These are phyloP conservation scores for Wickerhamomyces subpelliculosus DNA, from an alignment of 805 yeast species.

Conservation along the genomic window DNA sequence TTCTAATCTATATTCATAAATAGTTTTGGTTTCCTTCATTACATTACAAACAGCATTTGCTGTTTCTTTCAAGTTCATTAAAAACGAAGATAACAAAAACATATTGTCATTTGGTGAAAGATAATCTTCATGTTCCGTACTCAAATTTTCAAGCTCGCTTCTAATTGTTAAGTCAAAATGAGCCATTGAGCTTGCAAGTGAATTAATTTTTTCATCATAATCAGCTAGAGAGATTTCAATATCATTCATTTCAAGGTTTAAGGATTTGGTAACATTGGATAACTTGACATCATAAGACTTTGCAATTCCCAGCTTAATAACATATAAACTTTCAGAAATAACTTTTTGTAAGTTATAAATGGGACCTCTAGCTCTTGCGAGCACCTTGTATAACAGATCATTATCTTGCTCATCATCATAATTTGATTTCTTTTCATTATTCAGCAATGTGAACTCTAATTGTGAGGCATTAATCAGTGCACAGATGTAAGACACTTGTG, in stretches of 20 bases:
- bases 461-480: conserved; percentile 44
- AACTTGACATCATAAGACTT: conserved; percentile 33
- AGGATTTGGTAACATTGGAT: conserved; percentile 1
- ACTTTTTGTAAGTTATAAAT: conserved; percentile 27
- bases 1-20: conserved; percentile 23
- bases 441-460: conserved; percentile 29
- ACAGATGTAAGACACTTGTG: conserved; percentile 27
- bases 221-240: conserved; percentile 14
- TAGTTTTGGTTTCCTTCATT: conserved; percentile 23
- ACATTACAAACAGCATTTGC: conserved; percentile 26
- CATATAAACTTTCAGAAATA: conserved; percentile 26
- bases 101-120: conserved; percentile 42
- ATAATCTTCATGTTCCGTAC: conserved; percentile 20
- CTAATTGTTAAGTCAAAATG: conserved; percentile 28
- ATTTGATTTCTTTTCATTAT: conserved; percentile 1
- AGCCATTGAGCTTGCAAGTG: conserved; percentile 25
- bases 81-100: conserved; percentile 41
- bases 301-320: conserved; percentile 28
- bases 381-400: conserved; percentile 24
- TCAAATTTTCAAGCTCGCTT: conserved; percentile 25
- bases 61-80: conserved; percentile 39
- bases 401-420: conserved; percentile 21
- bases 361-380: conserved; percentile 25
- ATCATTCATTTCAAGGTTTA: conserved; percentile 11
- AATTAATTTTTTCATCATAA: conserved; percentile 19